These are phyloP conservation scores for Candida ovalis DNA, from an alignment of 805 yeast species.

Conservation along the genomic window DNA sequence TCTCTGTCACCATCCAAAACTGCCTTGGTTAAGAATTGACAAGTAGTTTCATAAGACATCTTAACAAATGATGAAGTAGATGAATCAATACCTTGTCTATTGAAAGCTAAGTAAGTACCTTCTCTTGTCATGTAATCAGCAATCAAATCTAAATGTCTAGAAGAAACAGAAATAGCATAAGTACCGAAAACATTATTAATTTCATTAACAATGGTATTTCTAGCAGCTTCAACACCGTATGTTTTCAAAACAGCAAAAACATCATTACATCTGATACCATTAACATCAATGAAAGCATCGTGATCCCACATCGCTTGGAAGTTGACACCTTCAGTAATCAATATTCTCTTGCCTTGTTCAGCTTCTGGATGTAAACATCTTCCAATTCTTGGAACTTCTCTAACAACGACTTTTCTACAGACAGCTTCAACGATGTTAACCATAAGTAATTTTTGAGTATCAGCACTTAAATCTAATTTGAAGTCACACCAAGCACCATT, in stretches of 20 bases:
- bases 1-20: slow-evolving; percentile 91
- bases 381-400: slow-evolving; percentile 88
- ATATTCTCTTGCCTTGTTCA: slow-evolving; percentile 64
- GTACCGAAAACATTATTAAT: slow-evolving; percentile 93
- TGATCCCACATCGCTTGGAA: slow-evolving; percentile 98
- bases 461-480: slow-evolving; percentile 75
- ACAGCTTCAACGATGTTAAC: slow-evolving; percentile 92
- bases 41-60: slow-evolving; percentile 98
- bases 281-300: slow-evolving; percentile 86
- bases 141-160: slow-evolving; percentile 92
- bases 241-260: slow-evolving; percentile 84
- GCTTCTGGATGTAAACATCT: slow-evolving; percentile 84
- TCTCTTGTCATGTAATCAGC: slow-evolving; percentile 99
- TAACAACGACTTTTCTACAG: slow-evolving; percentile 84
- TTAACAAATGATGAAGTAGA: slow-evolving; percentile 95
- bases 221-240: slow-evolving; percentile 98
- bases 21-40: slow-evolving; percentile 95
- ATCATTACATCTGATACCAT: slow-evolving; percentile 88
- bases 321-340: slow-evolving; percentile 97
- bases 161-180: slow-evolving; percentile 89
- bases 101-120: slow-evolving; percentile 94
- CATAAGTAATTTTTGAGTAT: slow-evolving; percentile 91
- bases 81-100: slow-evolving; percentile 96
- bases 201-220: slow-evolving; percentile 95
- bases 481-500: slow-evolving; percentile 92